Conservation (phyloP, 768 basidiomycete genomes). For the Leccinum boreale region DNA sequence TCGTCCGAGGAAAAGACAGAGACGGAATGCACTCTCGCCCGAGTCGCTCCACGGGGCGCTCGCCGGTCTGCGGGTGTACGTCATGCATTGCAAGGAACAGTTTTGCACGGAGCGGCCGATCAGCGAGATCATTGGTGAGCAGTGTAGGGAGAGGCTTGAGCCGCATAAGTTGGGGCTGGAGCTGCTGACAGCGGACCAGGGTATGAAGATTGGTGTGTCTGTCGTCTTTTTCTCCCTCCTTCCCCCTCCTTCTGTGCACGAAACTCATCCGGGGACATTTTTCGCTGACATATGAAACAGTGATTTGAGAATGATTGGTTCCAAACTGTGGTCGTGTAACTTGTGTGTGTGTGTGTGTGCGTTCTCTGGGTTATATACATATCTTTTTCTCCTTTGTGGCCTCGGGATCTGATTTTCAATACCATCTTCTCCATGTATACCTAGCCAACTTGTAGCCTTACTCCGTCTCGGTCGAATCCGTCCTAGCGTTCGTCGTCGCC, state of each 20-base stretch:
- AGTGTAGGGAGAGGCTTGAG: conserved; percentile 63
- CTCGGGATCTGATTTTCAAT: conserved; percentile 10
- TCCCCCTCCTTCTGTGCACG: not conserved
- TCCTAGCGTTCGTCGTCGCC: not conserved
- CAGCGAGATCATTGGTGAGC: conserved; percentile 65
- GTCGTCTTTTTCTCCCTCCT: not conserved
- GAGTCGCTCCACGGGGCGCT: conserved; percentile 52
- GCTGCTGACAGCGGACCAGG: conserved; percentile 71
- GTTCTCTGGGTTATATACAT: not conserved
- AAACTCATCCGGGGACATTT: not conserved
- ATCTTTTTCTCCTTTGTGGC: not conserved
- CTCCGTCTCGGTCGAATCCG: not conserved
- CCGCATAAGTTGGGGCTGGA: conserved; percentile 64
- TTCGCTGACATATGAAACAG: conserved; percentile 17
- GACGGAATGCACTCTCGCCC: conserved; percentile 34
- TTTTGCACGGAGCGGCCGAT: conserved; percentile 51
- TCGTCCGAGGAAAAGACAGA: conserved; percentile 36
- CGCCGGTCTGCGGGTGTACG: conserved; percentile 61
- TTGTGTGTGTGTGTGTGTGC: not conserved
- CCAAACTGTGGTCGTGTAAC: not conserved
- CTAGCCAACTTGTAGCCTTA: conserved; percentile 41
- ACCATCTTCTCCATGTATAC: conserved; percentile 32
- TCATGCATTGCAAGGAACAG: conserved; percentile 87
- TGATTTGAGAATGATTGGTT: conserved; percentile 33
- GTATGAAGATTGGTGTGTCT: conserved; percentile 72